These are phyloP conservation scores for Alternaria tenuissima DNA, from an alignment of 2,329 filamentous ascomycete species.

Conservation along the genomic window DNA sequence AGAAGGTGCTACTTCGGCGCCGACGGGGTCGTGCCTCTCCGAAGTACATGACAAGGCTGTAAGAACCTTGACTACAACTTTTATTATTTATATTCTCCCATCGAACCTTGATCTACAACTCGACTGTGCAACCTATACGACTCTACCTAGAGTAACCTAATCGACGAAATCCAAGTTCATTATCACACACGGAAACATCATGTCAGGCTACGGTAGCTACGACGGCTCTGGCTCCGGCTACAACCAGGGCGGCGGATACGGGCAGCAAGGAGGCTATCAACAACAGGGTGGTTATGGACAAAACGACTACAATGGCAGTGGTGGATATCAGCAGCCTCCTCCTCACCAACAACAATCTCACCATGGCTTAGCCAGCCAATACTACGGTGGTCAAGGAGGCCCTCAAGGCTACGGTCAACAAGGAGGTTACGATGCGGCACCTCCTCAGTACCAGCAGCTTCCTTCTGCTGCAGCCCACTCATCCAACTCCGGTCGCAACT, in stretches of 20 bases:
- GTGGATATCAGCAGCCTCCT: slow-evolving; percentile 18
- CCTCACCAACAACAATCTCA: slow-evolving; percentile 13
- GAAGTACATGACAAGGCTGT: not conserved
- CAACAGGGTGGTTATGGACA: slow-evolving; percentile 15
- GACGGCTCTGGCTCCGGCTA: slow-evolving; percentile 6
- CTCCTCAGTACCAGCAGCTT: slow-evolving; percentile 28
- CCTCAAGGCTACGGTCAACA: slow-evolving; percentile 25
- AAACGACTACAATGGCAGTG: slow-evolving; percentile 16
- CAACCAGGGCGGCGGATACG: slow-evolving; percentile 7
- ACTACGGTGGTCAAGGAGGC: slow-evolving; percentile 21
- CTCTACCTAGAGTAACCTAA: not conserved
- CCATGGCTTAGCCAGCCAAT: slow-evolving; percentile 19
- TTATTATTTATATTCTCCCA: not conserved
- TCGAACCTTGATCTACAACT: not conserved
- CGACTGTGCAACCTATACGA: not conserved
- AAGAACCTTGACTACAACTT: not conserved
- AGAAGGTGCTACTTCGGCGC: slow-evolving; percentile 5
- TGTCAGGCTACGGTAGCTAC: slow-evolving; percentile 23
- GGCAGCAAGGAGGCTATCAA: slow-evolving; percentile 6
- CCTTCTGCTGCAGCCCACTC: slow-evolving; percentile 31
- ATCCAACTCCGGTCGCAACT: slow-evolving; percentile 33
- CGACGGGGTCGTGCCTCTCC: not conserved
- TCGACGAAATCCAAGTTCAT: not conserved
- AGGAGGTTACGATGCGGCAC: slow-evolving; percentile 4
- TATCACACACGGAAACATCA: slow-evolving; percentile 1